Evolutionary conservation across 345 rosid species (phyloP).

Genomic region (Populus tremula): DNA sequence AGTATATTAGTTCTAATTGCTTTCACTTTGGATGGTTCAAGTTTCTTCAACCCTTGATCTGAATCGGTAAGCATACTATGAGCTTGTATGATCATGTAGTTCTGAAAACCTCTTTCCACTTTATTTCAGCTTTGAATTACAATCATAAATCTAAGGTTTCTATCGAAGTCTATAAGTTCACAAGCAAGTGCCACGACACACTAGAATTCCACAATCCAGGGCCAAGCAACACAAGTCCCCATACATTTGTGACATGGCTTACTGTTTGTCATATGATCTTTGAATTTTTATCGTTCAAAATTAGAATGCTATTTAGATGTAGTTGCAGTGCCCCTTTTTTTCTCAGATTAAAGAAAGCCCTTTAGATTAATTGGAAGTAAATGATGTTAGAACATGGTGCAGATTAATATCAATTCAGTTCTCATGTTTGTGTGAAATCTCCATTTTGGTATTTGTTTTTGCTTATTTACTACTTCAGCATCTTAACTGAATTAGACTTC

Average conservation of each 20-base stretch:
- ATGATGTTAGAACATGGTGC: background rate
- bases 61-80: conserved; percentile 16
- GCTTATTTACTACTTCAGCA: background rate
- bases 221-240: background rate
- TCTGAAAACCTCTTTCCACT: background rate
- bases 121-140: background rate
- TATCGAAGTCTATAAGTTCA: background rate
- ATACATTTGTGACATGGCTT: background rate
- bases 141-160: background rate
- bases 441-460: background rate
- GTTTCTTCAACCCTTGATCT: conserved; percentile 84
- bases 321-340: background rate
- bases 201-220: background rate
- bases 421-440: background rate
- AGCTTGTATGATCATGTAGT: conserved; percentile 8
- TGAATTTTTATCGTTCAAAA: background rate
- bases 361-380: background rate
- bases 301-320: background rate
- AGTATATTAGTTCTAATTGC: conserved; percentile 69
- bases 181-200: background rate
- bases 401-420: background rate
- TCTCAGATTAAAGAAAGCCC: background rate
- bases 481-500: background rate
- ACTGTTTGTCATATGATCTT: background rate
- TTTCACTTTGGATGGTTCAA: conserved; percentile 61